A percentile compares a stretch with the other conserved stretches of the same genome.
Conservation (phyloP, 176 grass and related monocot genomes). For the Bothriochloa decipiens region DNA sequence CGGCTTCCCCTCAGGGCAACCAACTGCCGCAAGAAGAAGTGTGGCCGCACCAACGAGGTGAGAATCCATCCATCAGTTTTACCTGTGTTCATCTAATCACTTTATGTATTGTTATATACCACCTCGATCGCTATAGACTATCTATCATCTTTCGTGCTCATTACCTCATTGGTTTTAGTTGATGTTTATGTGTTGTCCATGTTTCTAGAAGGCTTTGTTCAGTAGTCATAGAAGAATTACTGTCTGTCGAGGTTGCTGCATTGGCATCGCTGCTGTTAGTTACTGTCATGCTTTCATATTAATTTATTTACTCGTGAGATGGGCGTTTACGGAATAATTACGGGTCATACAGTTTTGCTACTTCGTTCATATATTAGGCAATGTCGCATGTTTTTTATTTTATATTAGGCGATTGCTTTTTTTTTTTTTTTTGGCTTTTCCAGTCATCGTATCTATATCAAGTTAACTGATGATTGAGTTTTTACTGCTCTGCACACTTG, state of each 20-base stretch:
- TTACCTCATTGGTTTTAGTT: background rate
- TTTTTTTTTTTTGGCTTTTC: no score
- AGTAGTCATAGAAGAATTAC: background rate
- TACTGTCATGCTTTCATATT: no score
- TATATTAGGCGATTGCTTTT: no score
- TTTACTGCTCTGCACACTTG: background rate
- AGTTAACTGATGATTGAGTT: no score
- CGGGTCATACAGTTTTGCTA: background rate
- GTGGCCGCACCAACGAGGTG: background rate
- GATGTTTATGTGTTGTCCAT: background rate
- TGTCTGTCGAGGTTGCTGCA: background rate
- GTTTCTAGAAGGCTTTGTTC: background rate
- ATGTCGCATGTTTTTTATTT: no score
- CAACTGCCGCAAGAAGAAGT: slow-evolving; percentile 29
- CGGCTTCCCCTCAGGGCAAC: background rate
- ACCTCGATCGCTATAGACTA: background rate
- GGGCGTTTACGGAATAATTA: no score
- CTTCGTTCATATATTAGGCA: background rate
- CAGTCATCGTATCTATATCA: background rate
- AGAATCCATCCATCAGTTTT: background rate
- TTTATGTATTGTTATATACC: background rate
- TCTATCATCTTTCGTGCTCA: no score
- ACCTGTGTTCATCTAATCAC: background rate
- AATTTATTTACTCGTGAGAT: no score
- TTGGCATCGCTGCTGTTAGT: background rate